Percentiles rank a stretch among this genome's conserved stretches.
phyloP scores from a whole-genome alignment of 495 filamentous ascomycete genomes.

The Letharia lupina region DNA sequence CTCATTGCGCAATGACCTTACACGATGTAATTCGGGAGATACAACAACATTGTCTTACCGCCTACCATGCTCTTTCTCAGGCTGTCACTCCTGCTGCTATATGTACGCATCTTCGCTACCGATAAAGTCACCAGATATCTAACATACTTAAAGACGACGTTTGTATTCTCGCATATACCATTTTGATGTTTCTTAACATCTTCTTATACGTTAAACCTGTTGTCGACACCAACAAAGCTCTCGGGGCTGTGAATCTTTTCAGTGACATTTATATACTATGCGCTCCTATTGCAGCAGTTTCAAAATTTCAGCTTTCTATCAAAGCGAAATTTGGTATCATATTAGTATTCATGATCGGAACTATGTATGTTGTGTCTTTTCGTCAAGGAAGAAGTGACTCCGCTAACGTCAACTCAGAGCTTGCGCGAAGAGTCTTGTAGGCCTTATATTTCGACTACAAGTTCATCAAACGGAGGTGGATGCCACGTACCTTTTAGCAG shows the following conservation, averaged over 20 bases:
- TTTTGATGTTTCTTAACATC: not conserved
- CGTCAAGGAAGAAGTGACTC: not conserved
- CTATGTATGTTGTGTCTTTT: not conserved
- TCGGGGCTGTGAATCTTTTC: not conserved
- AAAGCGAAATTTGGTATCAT: not conserved
- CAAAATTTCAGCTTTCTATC: not conserved
- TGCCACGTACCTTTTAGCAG: not conserved
- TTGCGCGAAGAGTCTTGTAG: not conserved
- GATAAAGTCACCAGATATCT: not conserved
- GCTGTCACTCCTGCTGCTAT: not conserved
- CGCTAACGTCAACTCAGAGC: not conserved
- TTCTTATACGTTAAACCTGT: not conserved
- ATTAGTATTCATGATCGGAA: not conserved
- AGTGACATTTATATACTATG: not conserved
- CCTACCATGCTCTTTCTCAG: not conserved
- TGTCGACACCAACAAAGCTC: not conserved
- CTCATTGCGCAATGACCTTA: no score
- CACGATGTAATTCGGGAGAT: not conserved
- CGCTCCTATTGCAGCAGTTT: not conserved
- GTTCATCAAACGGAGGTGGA: not conserved
- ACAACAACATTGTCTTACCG: not conserved
- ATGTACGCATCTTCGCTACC: not conserved
- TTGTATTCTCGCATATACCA: not conserved
- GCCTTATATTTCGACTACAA: not conserved
- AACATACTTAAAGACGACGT: not conserved